Evolutionary conservation across 345 rosid species (phyloP).

Genomic region (Gossypium raimondii): DNA sequence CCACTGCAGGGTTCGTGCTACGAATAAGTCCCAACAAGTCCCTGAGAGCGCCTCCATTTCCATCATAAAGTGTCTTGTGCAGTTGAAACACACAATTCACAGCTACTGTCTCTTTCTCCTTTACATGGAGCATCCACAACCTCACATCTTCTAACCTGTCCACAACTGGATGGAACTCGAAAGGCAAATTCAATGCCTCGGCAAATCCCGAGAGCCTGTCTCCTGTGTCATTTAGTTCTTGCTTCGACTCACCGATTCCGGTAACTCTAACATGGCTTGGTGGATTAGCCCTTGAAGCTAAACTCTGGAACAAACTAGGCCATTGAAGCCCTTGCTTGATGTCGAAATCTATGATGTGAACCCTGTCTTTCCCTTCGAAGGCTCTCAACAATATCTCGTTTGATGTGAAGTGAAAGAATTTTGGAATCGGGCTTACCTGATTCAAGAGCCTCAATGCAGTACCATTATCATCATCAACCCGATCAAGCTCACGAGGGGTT

Average conservation of each 20-base stretch:
- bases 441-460: conserved; percentile 79
- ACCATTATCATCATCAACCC: conserved; percentile 66
- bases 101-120: conserved; percentile 78
- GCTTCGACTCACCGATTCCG: conserved; percentile 89
- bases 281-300: conserved; percentile 73
- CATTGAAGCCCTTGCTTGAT: conserved; percentile 98
- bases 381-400: conserved; percentile 89
- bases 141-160: conserved; percentile 95
- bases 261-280: conserved; percentile 87
- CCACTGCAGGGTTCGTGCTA: conserved; percentile 68
- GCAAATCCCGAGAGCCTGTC: conserved; percentile 82
- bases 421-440: conserved; percentile 86
- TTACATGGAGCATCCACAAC: conserved; percentile 99
- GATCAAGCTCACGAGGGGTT: conserved; percentile 75
- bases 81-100: conserved; percentile 78
- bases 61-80: conserved; percentile 79
- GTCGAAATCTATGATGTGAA: conserved; percentile 92
- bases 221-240: conserved; percentile 85
- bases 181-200: conserved; percentile 70
- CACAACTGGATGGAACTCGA: conserved; percentile 93
- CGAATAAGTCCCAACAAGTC: conserved; percentile 76
- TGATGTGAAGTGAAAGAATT: conserved; percentile 83
- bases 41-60: conserved; percentile 59
- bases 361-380: conserved; percentile 86
- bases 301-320: conserved; percentile 91